Conservation (phyloP, 1,284 basidiomycete genomes). For the Sanghuangporus baumii region DNA sequence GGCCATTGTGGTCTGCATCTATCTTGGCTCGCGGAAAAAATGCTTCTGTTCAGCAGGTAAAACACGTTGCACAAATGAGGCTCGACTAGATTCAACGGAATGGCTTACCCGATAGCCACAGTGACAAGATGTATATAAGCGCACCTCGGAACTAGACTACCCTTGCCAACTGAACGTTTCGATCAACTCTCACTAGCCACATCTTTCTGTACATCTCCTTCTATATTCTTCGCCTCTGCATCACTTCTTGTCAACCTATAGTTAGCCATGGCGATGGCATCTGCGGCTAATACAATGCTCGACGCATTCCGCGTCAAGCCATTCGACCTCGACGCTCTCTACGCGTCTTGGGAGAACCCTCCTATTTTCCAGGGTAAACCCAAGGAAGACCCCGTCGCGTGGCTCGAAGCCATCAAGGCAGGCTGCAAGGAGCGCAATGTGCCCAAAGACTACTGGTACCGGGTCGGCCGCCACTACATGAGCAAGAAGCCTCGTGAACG, state of each 20-base stretch:
- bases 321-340: conserved; percentile 62
- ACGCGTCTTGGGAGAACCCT: conserved; percentile 54
- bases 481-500: conserved; percentile 56
- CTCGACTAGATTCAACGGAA: not conserved
- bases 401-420: conserved; percentile 61
- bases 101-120: not conserved
- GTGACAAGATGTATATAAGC: not conserved
- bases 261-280: not conserved
- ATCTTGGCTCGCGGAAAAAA: not conserved
- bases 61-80: conserved; percentile 5
- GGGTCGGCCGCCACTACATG: conserved; percentile 68
- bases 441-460: conserved; percentile 73
- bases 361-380: conserved; percentile 60
- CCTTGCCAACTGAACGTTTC: not conserved
- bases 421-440: conserved; percentile 62
- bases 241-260: not conserved
- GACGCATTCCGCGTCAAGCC: conserved; percentile 71
- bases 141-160: not conserved
- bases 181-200: not conserved
- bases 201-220: not conserved
- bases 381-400: conserved; percentile 60
- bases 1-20: not conserved
- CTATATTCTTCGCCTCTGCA: not conserved
- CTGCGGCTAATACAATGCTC: conserved; percentile 38
- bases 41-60: not conserved